Conservation (phyloP, 1,284 basidiomycete genomes). For the Cryptococcus sp. region DNA sequence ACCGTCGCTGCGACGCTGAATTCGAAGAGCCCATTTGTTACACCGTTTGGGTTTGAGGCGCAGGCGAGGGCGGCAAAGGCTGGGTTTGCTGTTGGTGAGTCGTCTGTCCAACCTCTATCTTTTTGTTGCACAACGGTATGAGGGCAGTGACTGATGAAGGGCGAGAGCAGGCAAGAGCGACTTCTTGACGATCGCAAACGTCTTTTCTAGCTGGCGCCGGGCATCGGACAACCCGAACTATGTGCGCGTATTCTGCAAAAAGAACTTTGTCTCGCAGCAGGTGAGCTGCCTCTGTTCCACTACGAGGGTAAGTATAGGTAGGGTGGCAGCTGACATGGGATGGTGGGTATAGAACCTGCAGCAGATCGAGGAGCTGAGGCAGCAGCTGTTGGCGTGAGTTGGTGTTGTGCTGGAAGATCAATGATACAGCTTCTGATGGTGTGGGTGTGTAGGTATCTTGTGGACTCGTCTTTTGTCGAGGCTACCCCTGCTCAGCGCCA, state of each 20-base stretch:
- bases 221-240: conserved; percentile 63
- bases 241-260: conserved; percentile 73
- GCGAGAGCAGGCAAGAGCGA: conserved; percentile 81
- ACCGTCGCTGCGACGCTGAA: conserved; percentile 93
- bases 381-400: conserved; percentile 78
- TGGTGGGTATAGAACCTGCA: conserved; percentile 68
- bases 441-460: conserved; percentile 54
- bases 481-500: conserved; percentile 64
- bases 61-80: conserved; percentile 83
- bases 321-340: too few relatives aligned
- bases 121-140: neutral
- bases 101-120: neutral
- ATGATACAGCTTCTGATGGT: neutral
- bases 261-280: conserved; percentile 82
- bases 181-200: conserved; percentile 89
- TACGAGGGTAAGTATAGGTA: neutral
- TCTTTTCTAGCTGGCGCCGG: conserved; percentile 81
- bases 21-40: conserved; percentile 88
- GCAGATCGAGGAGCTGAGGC: conserved; percentile 94
- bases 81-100: conserved; percentile 70
- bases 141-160: neutral
- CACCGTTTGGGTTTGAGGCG: conserved; percentile 81
- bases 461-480: conserved; percentile 82
- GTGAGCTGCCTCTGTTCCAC: conserved; percentile 46
- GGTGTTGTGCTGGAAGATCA: neutral